Conservation (phyloP, 768 basidiomycete species). For the Termitomyces sp. region DNA sequence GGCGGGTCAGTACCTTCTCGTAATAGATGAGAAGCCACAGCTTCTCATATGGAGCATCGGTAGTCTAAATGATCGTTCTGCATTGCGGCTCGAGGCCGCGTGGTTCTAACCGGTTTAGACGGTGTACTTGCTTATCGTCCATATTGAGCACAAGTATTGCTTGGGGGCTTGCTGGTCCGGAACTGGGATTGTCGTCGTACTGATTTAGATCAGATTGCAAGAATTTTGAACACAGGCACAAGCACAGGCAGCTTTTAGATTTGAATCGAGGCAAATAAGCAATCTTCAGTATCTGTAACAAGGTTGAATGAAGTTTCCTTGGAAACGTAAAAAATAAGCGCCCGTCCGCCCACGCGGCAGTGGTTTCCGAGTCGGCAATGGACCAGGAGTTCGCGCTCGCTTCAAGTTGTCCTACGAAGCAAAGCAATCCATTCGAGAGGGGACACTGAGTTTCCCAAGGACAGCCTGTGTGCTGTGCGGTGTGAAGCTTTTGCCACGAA, state of each 20-base stretch:
- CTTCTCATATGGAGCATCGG: background rate
- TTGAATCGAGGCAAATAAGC: too few relatives aligned
- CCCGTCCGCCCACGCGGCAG: background rate
- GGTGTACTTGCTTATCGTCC: background rate
- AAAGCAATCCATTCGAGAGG: background rate
- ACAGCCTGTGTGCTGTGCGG: background rate
- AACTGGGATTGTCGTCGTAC: background rate
- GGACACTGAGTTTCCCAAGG: background rate
- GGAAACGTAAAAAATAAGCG: background rate
- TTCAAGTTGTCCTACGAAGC: background rate
- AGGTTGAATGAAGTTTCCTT: background rate
- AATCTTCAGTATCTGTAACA: background rate
- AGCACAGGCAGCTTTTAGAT: too few relatives aligned
- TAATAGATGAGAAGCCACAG: background rate
- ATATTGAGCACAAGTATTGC: background rate
- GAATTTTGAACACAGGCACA: background rate
- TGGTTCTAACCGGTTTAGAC: background rate
- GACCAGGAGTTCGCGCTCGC: background rate
- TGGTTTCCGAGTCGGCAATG: too few relatives aligned
- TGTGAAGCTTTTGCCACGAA: background rate
- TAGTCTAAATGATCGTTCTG: background rate
- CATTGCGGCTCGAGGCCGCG: background rate
- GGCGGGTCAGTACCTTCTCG: background rate
- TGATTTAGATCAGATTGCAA: background rate
- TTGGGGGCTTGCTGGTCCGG: background rate